Evolutionary conservation across 768 basidiomycete genomes (phyloP).

Genomic region (Mycena chlorophos): DNA sequence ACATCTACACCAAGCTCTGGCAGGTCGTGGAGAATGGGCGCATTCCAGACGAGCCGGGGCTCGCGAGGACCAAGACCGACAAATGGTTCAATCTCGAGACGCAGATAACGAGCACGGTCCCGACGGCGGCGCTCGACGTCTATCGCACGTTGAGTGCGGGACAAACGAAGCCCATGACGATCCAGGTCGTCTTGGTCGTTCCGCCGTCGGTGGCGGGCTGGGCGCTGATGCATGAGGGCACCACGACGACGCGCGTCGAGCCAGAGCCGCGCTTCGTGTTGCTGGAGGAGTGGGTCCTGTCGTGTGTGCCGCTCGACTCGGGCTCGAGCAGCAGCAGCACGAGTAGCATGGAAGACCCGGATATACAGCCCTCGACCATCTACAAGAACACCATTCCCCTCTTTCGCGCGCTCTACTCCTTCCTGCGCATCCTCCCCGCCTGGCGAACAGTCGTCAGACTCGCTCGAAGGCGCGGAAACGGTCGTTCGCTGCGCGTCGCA

Average conservation of each 20-base stretch:
- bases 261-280: conserved; percentile 70
- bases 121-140: conserved; percentile 56
- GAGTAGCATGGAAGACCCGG: conserved; percentile 31
- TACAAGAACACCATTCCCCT: conserved; percentile 86
- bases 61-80: conserved; percentile 52
- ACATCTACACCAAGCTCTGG: conserved; percentile 80
- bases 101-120: conserved; percentile 69
- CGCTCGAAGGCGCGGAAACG: conserved; percentile 23
- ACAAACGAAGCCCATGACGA: conserved; percentile 58
- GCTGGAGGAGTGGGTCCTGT: conserved; percentile 69
- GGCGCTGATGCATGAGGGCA: conserved; percentile 73
- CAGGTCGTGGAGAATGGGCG: conserved; percentile 74
- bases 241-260: conserved; percentile 62
- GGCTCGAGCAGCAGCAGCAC: background rate
- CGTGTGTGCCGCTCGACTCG: background rate
- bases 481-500: conserved; percentile 31
- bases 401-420: conserved; percentile 73
- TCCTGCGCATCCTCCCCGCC: conserved; percentile 72
- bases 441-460: conserved; percentile 70
- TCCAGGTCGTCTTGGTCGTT: conserved; percentile 69
- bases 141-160: conserved; percentile 64
- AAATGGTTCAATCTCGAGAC: conserved; percentile 91
- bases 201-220: conserved; percentile 71
- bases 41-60: conserved; percentile 39
- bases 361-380: conserved; percentile 69